A percentile compares a stretch with the other conserved stretches of the same genome.
Conservation (phyloP, 768 basidiomycete genomes). For the Asterophora lycoperdoides region DNA sequence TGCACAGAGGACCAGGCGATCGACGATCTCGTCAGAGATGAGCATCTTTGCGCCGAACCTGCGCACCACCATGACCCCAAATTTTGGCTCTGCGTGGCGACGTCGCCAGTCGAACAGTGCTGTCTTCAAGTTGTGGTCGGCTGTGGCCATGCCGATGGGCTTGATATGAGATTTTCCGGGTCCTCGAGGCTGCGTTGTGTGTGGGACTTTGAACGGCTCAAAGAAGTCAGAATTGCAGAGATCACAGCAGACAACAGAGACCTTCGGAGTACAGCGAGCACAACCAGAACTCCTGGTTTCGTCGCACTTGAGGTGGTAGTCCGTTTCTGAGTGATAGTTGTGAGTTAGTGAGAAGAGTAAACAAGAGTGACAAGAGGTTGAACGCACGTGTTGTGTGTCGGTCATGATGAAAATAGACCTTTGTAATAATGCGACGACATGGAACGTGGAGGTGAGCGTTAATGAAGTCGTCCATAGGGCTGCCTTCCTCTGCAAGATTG, state of each 20-base stretch:
- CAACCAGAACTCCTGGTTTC: slow-evolving; percentile 4
- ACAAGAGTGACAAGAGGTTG: too few species aligned
- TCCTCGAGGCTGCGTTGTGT: too few species aligned
- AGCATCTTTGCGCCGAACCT: slow-evolving; percentile 1
- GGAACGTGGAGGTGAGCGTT: background rate
- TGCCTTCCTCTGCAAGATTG: too few species aligned
- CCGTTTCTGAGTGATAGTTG: background rate
- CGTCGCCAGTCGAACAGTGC: slow-evolving; percentile 6
- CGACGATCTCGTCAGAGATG: background rate
- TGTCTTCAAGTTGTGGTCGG: background rate
- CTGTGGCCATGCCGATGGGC: background rate
- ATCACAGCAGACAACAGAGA: slow-evolving; percentile 8
- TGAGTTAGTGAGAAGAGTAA: background rate
- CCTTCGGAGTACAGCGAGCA: slow-evolving; percentile 5
- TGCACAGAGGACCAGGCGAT: background rate
- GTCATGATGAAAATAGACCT: slow-evolving; percentile 7
- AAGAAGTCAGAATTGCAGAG: slow-evolving; percentile 7
- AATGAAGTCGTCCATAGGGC: slow-evolving; percentile 11
- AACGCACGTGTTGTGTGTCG: background rate
- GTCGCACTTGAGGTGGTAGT: slow-evolving; percentile 9
- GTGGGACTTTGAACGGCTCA: too few species aligned
- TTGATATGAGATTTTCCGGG: too few species aligned
- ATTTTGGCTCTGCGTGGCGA: background rate
- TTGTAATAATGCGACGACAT: background rate
- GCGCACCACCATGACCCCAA: background rate